Conservation (phyloP, 345 rosid genomes). For the Sisymbrium irio region DNA sequence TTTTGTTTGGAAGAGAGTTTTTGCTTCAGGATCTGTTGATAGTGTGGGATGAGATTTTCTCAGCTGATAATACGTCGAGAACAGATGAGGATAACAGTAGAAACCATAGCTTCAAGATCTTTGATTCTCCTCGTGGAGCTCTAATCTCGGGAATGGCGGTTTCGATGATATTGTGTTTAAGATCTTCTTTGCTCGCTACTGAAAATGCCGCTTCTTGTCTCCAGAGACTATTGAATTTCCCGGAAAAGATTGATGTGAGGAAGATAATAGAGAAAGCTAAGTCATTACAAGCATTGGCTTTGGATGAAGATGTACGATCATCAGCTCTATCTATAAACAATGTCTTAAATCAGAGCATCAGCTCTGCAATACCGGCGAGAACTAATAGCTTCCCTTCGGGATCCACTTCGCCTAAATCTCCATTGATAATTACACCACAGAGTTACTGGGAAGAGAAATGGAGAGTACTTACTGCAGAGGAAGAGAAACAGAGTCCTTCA, state of each 20-base stretch:
- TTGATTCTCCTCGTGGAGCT: conserved; percentile 75
- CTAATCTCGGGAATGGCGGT: conserved; percentile 73
- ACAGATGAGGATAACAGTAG: conserved; percentile 28
- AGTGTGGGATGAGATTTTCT: conserved; percentile 92
- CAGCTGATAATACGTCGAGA: conserved; percentile 52
- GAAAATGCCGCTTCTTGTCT: conserved; percentile 92
- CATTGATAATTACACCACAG: conserved; percentile 56
- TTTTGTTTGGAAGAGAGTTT: conserved; percentile 91
- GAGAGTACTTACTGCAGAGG: conserved; percentile 74
- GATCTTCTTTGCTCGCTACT: conserved; percentile 89
- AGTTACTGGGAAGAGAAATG: conserved; percentile 98
- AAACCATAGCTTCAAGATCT: conserved; percentile 46
- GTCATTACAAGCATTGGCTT: conserved; percentile 64
- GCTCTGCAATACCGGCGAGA: conserved; percentile 38
- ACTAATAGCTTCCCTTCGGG: conserved; percentile 54
- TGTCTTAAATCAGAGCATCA: conserved; percentile 27
- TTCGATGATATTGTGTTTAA: conserved; percentile 75
- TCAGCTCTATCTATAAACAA: conserved; percentile 26
- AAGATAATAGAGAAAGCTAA: conserved; percentile 68
- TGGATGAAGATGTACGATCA: conserved; percentile 44
- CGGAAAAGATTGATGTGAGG: conserved; percentile 59
- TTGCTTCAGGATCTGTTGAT: conserved; percentile 66
- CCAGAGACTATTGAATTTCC: conserved; percentile 79
- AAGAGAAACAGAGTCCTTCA: conserved; percentile 44
- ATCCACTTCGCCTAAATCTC: conserved; percentile 59